These are phyloP conservation scores for Kodamaea lidongshanica DNA, from an alignment of 805 yeast species.

Conservation along the genomic window DNA sequence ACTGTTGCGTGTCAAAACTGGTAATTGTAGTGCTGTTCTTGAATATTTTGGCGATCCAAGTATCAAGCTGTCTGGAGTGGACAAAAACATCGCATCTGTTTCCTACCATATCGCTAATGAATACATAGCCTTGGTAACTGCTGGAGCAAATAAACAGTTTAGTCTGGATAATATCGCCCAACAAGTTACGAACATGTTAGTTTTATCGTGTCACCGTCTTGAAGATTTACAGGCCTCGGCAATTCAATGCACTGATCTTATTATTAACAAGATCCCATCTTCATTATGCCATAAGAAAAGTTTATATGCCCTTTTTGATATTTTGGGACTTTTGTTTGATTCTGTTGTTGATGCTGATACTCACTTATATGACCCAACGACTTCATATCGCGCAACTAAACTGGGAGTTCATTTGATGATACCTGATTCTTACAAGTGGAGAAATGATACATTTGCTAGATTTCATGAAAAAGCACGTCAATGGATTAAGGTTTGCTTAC, in stretches of 20 bases:
- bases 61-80: slow-evolving; percentile 58
- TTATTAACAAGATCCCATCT: slow-evolving; percentile 66
- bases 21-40: slow-evolving; percentile 73
- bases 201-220: slow-evolving; percentile 73
- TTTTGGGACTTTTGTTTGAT: slow-evolving; percentile 69
- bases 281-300: slow-evolving; percentile 69
- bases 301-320: slow-evolving; percentile 73
- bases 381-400: slow-evolving; percentile 44
- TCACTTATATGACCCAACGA: slow-evolving; percentile 80
- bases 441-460: slow-evolving; percentile 57
- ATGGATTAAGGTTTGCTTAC: slow-evolving; percentile 62
- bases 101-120: slow-evolving; percentile 54
- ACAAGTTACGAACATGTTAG: slow-evolving; percentile 63
- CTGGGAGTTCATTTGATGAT: slow-evolving; percentile 50
- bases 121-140: slow-evolving; percentile 46
- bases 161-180: slow-evolving; percentile 51
- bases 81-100: slow-evolving; percentile 60
- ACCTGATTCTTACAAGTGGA: slow-evolving; percentile 73
- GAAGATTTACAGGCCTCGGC: slow-evolving; percentile 73
- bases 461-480: slow-evolving; percentile 52
- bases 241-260: slow-evolving; percentile 62
- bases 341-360: slow-evolving; percentile 79
- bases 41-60: slow-evolving; percentile 85
- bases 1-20: slow-evolving; percentile 67
- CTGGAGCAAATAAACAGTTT: slow-evolving; percentile 50